Base-by-base conservation (phyloP, 2,329 filamentous ascomycete species). In the Annulohypoxylon truncatum region DNA sequence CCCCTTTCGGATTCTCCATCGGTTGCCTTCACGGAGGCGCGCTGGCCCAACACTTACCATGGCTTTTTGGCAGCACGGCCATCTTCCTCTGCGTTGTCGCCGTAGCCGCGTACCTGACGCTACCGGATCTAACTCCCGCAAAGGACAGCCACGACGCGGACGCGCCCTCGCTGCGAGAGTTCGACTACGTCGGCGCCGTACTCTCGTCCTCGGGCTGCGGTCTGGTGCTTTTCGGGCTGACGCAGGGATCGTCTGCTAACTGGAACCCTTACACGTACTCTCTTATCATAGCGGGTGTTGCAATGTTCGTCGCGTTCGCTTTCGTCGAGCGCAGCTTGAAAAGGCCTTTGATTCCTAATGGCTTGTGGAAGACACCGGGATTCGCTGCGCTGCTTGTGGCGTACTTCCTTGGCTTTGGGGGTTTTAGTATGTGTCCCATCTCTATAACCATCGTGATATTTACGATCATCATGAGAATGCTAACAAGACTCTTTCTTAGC, bases 31-130 rank as follows among this genome's bases (percentile, higher is more conserved):
- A 82, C 61, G 81, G 80, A 3, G 81, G 81, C 18, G 79, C 77
- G 0, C 70, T 83, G 4, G 75, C 75, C n/a, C 64, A 71, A 0
- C 76, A 79, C 54, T 76, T 82, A 2, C 70, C 73, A 0, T 82
- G 81, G 81, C 79, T 83, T 42, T 82, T 82, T 59, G 81, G 80
- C 15, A 77, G 76, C 38, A 82, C 79, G 15, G 78, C 81, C 0
- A 77, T 82, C 6, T 76, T 82, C 46, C 61, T 79, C 12, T 77
- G 68, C 0, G 60, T 81, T 0, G 78, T 78, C 58, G 72, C 74
- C 1, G 42, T 78, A 0, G 80, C 79, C 0, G 80, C 81, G 0
- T 79, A 75, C 54, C 73, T 79, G 35, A 77, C 78, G 0, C 80
- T 83, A 15, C 81, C 81, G 1, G 61, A 77, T 13, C 69, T 82